Evolutionary conservation across 352 stramenopile species (phyloP).

Genomic region (Thalassiosira livingstoniorum): DNA sequence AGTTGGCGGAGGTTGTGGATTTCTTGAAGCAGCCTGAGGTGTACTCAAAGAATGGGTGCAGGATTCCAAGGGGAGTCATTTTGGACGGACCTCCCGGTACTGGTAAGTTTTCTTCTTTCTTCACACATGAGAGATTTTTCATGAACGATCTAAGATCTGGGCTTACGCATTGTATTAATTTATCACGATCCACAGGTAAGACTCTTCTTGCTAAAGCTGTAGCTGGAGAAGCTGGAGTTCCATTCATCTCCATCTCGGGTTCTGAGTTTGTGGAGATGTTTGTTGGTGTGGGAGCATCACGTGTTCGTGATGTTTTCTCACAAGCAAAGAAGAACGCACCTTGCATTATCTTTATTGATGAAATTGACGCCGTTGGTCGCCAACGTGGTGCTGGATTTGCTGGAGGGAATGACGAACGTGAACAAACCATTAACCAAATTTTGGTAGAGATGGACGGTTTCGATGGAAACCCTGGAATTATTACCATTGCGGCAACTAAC

Average conservation of each 20-base stretch:
- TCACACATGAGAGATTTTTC: no score
- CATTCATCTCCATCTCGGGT: conserved; percentile 94
- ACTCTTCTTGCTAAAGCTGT: conserved; percentile 94
- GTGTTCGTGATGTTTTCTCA: conserved; percentile 93
- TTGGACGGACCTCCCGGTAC: conserved; percentile 93
- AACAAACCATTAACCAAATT: conserved; percentile 91
- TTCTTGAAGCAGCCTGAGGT: conserved; percentile 92
- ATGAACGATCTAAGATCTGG: no score
- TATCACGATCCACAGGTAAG: no score
- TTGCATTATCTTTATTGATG: conserved; percentile 98
- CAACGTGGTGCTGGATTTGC: conserved; percentile 85
- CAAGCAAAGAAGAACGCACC: conserved; percentile 94
- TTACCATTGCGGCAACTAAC: conserved; percentile 97
- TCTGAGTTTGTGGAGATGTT: conserved; percentile 99
- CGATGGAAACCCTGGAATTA: conserved; percentile 92
- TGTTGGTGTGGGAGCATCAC: conserved; percentile 92
- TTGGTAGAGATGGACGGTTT: conserved; percentile 88
- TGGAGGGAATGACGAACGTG: conserved; percentile 85
- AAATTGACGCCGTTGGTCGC: conserved; percentile 93
- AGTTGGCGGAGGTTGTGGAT: conserved; percentile 94
- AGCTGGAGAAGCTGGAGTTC: conserved; percentile 92
- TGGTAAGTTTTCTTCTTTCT: conserved; percentile 33
- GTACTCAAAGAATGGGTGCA: conserved; percentile 93
- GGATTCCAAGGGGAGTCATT: conserved; percentile 91
- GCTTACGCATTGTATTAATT: no score